Evolutionary conservation across 495 filamentous ascomycete species (phyloP).

Genomic region (Entonaema liquescens): DNA sequence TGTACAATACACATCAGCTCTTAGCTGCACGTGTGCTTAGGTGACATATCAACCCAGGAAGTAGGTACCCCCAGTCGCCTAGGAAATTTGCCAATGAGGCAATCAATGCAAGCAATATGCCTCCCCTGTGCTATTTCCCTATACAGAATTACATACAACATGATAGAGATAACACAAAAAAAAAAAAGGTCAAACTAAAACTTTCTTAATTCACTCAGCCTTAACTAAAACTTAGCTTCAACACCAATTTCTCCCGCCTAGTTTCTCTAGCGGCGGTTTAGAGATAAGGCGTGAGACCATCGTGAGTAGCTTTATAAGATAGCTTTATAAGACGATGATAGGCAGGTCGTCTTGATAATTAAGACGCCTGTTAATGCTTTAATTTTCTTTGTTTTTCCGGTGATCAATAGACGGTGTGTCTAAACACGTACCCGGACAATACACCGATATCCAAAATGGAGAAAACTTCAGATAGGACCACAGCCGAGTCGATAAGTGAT

Average conservation of each 20-base stretch:
- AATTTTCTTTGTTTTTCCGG: not conserved
- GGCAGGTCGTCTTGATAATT: not conserved
- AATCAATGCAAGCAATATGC: not conserved
- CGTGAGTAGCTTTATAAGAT: not conserved
- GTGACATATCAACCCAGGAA: not conserved
- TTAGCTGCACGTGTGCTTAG: too few relatives aligned
- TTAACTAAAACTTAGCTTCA: not conserved
- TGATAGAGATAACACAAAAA: not conserved
- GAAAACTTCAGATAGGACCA: slow-evolving; percentile 18
- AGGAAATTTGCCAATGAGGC: not conserved
- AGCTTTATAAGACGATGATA: not conserved
- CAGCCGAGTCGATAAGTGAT: slow-evolving; percentile 14
- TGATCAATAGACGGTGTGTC: not conserved
- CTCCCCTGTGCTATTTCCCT: not conserved
- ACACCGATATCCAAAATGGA: slow-evolving; percentile 13
- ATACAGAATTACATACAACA: not conserved
- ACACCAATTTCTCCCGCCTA: not conserved
- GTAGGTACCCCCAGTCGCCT: not conserved
- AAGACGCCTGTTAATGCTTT: not conserved
- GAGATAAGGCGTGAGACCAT: not conserved
- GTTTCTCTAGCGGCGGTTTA: not conserved
- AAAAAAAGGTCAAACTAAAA: not conserved
- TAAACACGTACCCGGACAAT: not conserved
- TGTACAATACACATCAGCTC: too few relatives aligned
- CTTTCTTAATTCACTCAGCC: not conserved